A percentile compares a stretch with the other conserved stretches of the same genome.
Evolutionary conservation across 257 asterid genomes (phyloP).

Genomic region (Eustoma russellianum): DNA sequence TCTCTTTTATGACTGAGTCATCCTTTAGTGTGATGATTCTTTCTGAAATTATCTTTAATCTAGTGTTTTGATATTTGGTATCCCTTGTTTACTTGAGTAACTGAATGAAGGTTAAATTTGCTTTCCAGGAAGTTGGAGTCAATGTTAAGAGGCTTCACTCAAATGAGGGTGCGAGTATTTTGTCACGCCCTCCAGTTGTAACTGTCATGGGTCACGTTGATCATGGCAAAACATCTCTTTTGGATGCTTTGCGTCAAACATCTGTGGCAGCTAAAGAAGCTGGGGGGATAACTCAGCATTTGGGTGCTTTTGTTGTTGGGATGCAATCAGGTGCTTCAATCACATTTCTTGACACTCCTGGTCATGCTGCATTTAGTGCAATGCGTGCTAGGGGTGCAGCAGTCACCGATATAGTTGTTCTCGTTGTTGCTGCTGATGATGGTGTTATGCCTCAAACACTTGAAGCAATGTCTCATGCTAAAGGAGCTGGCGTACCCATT

Average conservation of each 20-base stretch:
- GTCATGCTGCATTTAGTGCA: conserved; percentile 97
- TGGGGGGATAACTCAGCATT: conserved; percentile 96
- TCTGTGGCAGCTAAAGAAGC: conserved; percentile 96
- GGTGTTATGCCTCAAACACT: conserved; percentile 98
- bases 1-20: not conserved
- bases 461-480: conserved; percentile 95
- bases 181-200: conserved; percentile 84
- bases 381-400: conserved; percentile 99
- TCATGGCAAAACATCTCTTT: conserved; percentile 92
- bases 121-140: conserved; percentile 78
- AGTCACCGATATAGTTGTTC: conserved; percentile 83
- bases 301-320: conserved; percentile 92
- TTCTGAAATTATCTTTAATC: not conserved
- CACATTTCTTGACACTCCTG: conserved; percentile 97
- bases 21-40: not conserved
- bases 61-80: not conserved
- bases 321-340: conserved; percentile 89
- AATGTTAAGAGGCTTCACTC: conserved; percentile 64
- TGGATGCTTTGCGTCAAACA: conserved; percentile 84
- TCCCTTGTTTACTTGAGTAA: conserved; percentile 1
- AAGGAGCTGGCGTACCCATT: conserved; percentile 66
- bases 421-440: conserved; percentile 98
- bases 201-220: conserved; percentile 99
- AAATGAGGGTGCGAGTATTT: conserved; percentile 46
- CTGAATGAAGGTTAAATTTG: conserved; percentile 8